Conservation (phyloP, 495 filamentous ascomycete species). For the Talaromyces ruber region DNA sequence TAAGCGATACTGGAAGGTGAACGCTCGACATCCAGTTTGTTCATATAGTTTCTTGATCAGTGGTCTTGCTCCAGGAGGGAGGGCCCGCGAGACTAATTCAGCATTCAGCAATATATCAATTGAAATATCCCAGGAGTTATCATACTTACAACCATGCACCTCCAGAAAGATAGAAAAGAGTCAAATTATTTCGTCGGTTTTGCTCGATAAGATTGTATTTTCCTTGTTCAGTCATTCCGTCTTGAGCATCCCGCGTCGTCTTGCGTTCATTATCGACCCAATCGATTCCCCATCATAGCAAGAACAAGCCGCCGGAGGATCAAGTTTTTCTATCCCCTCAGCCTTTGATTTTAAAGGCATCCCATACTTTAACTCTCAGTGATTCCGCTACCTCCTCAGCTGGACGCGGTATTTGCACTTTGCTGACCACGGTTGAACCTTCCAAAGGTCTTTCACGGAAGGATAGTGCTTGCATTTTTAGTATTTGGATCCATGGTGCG, state of each 20-base stretch:
- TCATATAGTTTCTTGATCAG: slow-evolving; percentile 7
- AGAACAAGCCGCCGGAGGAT: slow-evolving; percentile 6
- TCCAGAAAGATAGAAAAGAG: slow-evolving; percentile 10
- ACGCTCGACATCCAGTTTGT: slow-evolving; percentile 5
- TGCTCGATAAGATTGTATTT: slow-evolving; percentile 7
- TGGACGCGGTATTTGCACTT: slow-evolving; percentile 4
- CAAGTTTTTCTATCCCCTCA: slow-evolving; percentile 8
- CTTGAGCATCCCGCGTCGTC: neutral
- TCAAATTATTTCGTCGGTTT: slow-evolving; percentile 5
- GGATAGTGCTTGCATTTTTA: slow-evolving; percentile 8
- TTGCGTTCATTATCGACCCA: neutral
- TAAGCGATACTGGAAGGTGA: slow-evolving; percentile 9
- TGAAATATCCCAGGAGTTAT: neutral
- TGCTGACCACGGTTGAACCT: slow-evolving; percentile 8
- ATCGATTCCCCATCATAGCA: slow-evolving; percentile 8
- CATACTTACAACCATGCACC: slow-evolving; percentile 10
- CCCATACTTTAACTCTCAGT: slow-evolving; percentile 6
- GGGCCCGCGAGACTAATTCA: slow-evolving; percentile 7
- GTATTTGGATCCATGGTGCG: slow-evolving; percentile 4
- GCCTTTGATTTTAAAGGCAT: slow-evolving; percentile 6
- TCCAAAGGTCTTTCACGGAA: slow-evolving; percentile 6
- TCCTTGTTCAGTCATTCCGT: neutral
- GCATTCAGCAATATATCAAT: neutral
- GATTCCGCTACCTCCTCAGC: neutral
- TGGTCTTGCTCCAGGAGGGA: slow-evolving; percentile 10